These are phyloP conservation scores for Paraglomus occultum DNA, from an alignment of 192 early-diverging fungal genomes.

Conservation along the genomic window DNA sequence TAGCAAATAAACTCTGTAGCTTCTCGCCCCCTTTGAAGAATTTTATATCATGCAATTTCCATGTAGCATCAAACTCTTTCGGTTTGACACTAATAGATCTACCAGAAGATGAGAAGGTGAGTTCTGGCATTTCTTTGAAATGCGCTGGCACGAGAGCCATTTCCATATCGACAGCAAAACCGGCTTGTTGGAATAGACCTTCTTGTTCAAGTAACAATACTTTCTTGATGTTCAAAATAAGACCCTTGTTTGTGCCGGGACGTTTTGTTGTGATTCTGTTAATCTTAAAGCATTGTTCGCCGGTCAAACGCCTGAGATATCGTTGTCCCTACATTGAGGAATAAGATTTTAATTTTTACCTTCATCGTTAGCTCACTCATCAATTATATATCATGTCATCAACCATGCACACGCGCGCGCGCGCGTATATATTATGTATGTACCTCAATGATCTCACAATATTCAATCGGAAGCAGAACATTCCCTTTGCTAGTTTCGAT, in stretches of 20 bases:
- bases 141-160: slow-evolving; percentile 74
- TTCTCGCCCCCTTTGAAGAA: slow-evolving; percentile 82
- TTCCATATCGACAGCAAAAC: slow-evolving; percentile 62
- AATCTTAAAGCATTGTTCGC: slow-evolving; percentile 89
- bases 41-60: slow-evolving; percentile 85
- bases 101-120: slow-evolving; percentile 59
- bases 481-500: slow-evolving; percentile 72
- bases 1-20: slow-evolving; percentile 72
- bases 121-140: slow-evolving; percentile 73
- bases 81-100: slow-evolving; percentile 48
- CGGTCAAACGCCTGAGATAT: slow-evolving; percentile 74
- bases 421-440: background rate
- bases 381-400: too few relatives aligned
- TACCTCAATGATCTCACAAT: slow-evolving; percentile 72
- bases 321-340: slow-evolving; percentile 77
- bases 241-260: slow-evolving; percentile 74
- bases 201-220: slow-evolving; percentile 65
- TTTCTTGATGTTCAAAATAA: slow-evolving; percentile 59
- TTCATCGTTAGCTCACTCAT: too few relatives aligned
- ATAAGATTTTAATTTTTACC: too few relatives aligned
- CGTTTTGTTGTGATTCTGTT: slow-evolving; percentile 85
- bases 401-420: background rate
- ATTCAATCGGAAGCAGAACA: slow-evolving; percentile 81
- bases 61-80: slow-evolving; percentile 72
- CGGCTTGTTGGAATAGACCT: slow-evolving; percentile 73